Evolutionary conservation across 108 stramenopile species (phyloP).

Genomic region (Nitzschia sp.): DNA sequence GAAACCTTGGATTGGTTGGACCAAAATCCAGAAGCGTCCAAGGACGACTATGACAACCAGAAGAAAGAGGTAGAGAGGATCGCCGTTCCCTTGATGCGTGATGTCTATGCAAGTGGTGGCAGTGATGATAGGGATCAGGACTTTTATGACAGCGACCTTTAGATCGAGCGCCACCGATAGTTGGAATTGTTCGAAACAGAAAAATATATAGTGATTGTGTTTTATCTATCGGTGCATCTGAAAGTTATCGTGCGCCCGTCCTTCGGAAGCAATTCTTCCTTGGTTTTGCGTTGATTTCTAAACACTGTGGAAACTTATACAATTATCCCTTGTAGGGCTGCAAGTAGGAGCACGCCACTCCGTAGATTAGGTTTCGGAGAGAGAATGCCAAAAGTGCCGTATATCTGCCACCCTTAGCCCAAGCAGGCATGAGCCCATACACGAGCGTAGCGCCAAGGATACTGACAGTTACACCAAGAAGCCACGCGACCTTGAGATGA

Average conservation of each 20-base stretch:
- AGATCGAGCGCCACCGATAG: not conserved
- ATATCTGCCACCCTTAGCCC: constrained; percentile 51
- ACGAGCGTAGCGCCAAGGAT: constrained; percentile 25
- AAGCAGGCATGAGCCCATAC: constrained; percentile 47
- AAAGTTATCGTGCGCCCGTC: too few species aligned
- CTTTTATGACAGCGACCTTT: constrained; percentile 72
- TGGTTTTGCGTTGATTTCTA: not conserved
- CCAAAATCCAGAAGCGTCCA: constrained; percentile 87
- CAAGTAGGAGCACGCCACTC: constrained; percentile 37
- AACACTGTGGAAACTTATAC: too few species aligned
- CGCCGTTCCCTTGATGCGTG: constrained; percentile 88
- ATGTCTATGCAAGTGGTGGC: constrained; percentile 48
- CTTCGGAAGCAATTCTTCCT: not conserved
- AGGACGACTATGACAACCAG: constrained; percentile 85
- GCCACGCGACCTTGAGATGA: constrained; percentile 54
- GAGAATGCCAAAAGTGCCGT: constrained; percentile 67
- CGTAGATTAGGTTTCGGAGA: constrained; percentile 48
- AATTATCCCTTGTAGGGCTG: constrained; percentile 65
- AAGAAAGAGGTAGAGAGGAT: constrained; percentile 89
- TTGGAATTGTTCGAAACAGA: not conserved
- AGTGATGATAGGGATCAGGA: constrained; percentile 49
- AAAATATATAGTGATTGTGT: not conserved
- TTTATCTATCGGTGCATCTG: not conserved
- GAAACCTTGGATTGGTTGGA: constrained; percentile 97
- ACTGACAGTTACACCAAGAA: constrained; percentile 39